A percentile compares a stretch with the other conserved stretches of the same genome.
These are phyloP conservation scores for Cryomyces minteri DNA, from an alignment of 495 filamentous ascomycete species.

Conservation along the genomic window DNA sequence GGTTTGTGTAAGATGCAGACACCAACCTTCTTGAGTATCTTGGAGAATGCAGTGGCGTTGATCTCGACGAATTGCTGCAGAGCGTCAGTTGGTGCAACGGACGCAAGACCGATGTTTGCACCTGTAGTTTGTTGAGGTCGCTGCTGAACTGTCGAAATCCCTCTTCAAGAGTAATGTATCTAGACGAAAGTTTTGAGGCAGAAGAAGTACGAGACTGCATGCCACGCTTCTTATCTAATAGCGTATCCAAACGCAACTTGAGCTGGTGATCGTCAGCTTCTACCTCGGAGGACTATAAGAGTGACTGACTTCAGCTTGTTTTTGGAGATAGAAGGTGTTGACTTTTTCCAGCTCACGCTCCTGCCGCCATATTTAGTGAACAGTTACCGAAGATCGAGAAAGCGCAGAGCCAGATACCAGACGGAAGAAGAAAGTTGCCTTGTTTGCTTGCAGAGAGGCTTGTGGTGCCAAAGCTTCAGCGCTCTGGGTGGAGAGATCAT, in stretches of 20 bases:
- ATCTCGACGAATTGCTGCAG: conserved; percentile 81
- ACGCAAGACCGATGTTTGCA: conserved; percentile 7
- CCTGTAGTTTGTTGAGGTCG: conserved; percentile 87
- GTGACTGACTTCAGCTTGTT: conserved; percentile 76
- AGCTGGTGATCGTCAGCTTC: conserved; percentile 36
- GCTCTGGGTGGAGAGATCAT: conserved; percentile 33
- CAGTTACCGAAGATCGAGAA: not conserved
- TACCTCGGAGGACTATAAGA: not conserved
- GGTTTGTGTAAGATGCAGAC: not conserved
- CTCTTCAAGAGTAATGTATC: conserved; percentile 84
- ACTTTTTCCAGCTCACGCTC: conserved; percentile 97
- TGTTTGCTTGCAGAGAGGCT: conserved; percentile 86
- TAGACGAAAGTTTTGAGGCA: conserved; percentile 69
- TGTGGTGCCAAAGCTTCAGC: conserved; percentile 50
- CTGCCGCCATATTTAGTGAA: conserved; percentile 23
- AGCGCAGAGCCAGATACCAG: conserved; percentile 37
- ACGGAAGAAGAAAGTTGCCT: conserved; percentile 96
- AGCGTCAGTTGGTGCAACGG: not conserved
- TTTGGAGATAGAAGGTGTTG: conserved; percentile 93
- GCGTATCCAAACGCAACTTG: conserved; percentile 73
- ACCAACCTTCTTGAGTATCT: conserved; percentile 84
- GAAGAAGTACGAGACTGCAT: conserved; percentile 57
- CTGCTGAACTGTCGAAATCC: conserved; percentile 93
- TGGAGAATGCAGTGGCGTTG: conserved; percentile 92
- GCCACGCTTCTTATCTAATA: conserved; percentile 85